These are phyloP conservation scores for Gynochthodes officinalis DNA, from an alignment of 257 asterid species.

Conservation along the genomic window DNA sequence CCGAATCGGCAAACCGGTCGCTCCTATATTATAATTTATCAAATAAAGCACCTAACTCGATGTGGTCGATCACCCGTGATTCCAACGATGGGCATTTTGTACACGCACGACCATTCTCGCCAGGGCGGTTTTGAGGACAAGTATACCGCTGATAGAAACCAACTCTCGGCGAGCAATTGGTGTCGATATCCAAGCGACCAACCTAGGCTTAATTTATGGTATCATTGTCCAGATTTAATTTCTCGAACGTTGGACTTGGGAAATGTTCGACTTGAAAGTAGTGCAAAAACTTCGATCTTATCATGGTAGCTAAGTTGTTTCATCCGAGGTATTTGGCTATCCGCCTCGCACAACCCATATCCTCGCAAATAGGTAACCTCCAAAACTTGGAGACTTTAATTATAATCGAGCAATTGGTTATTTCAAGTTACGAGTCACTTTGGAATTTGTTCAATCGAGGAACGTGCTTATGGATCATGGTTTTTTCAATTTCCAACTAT, in stretches of 20 bases:
- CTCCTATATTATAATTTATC: background rate
- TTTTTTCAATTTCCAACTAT: background rate
- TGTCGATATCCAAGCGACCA: too few relatives aligned
- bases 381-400: constrained; percentile 3
- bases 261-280: background rate
- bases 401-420: background rate
- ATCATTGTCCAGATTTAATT: too few relatives aligned
- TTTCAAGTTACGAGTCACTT: background rate
- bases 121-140: too few relatives aligned
- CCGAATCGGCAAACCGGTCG: background rate
- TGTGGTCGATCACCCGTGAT: too few relatives aligned
- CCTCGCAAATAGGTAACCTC: background rate
- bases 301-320: too few relatives aligned
- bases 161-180: too few relatives aligned
- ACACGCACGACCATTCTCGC: too few relatives aligned
- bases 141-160: too few relatives aligned
- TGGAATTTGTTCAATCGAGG: background rate
- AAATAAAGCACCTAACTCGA: background rate
- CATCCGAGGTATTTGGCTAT: background rate
- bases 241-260: constrained; percentile 5
- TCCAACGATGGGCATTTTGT: too few relatives aligned
- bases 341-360: background rate
- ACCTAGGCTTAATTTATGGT: too few relatives aligned
- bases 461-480: background rate
- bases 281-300: too few relatives aligned